phyloP scores from a whole-genome alignment of 1,284 basidiomycete genomes.

The Anthracocystis walkeri region DNA sequence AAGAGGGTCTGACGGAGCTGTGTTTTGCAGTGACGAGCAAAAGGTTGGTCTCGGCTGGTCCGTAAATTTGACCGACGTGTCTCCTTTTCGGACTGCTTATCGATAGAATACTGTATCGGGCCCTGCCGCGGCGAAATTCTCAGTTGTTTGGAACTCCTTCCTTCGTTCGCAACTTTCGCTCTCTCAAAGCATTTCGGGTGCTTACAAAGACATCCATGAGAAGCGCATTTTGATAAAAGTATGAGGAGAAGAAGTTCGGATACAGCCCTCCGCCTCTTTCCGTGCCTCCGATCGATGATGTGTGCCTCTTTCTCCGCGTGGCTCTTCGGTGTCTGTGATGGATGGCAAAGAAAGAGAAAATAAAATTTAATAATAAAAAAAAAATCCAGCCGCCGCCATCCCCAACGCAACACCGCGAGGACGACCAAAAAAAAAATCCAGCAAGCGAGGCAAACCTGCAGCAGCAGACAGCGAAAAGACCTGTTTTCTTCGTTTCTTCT shows the following conservation, averaged over 20 bases:
- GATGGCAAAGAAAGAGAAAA: not conserved
- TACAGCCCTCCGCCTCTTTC: constrained; percentile 15
- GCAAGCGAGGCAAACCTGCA: constrained; percentile 3
- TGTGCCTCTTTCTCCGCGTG: not conserved
- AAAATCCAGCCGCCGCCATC: not conserved
- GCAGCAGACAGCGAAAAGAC: not conserved
- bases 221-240: too few species aligned
- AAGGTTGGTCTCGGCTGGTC: not conserved
- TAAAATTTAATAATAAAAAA: not conserved
- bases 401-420: constrained; percentile 8
- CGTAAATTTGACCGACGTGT: constrained; percentile 29
- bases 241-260: not conserved
- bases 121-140: constrained; percentile 18
- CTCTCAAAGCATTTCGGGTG: too few species aligned
- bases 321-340: not conserved
- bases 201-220: too few species aligned
- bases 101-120: constrained; percentile 35
- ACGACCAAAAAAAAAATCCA: not conserved
- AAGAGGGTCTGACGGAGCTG: constrained; percentile 25
- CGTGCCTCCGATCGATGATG: constrained; percentile 12
- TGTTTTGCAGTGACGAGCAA: not conserved
- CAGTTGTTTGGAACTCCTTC: not conserved
- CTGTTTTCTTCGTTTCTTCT: constrained; percentile 7
- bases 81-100: constrained; percentile 13
- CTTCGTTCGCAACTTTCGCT: too few species aligned